These are phyloP conservation scores for Cystobasidiaceae sp. DNA, from an alignment of 1,284 basidiomycete genomes.

Conservation along the genomic window DNA sequence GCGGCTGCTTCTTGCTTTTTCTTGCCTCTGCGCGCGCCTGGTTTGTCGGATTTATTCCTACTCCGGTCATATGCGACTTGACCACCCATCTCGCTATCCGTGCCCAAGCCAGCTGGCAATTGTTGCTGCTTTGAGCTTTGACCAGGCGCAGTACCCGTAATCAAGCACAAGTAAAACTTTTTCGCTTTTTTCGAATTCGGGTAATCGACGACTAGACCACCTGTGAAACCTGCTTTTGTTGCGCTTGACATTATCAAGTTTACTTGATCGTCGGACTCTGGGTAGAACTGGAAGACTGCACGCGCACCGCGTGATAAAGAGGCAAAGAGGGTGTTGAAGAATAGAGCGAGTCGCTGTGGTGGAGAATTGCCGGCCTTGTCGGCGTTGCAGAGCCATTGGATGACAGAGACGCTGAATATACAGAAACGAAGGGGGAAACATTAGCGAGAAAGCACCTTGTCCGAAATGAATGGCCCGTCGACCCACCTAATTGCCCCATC, in stretches of 20 bases:
- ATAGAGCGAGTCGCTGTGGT: slow-evolving; percentile 79
- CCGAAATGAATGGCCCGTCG: no score
- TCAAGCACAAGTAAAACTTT: slow-evolving; percentile 86
- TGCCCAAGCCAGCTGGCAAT: slow-evolving; percentile 34
- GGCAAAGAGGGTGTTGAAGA: slow-evolving; percentile 95
- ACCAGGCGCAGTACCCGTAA: slow-evolving; percentile 70
- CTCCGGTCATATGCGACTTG: slow-evolving; percentile 63
- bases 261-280: slow-evolving; percentile 89
- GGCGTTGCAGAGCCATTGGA: slow-evolving; percentile 98
- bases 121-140: not conserved
- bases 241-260: slow-evolving; percentile 90
- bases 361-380: slow-evolving; percentile 90
- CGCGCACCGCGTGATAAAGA: slow-evolving; percentile 84
- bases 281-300: slow-evolving; percentile 94
- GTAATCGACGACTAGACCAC: slow-evolving; percentile 93
- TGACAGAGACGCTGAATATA: slow-evolving; percentile 77
- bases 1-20: slow-evolving; percentile 33
- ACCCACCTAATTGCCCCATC: slow-evolving; percentile 99
- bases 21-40: not conserved
- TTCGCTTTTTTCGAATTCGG: slow-evolving; percentile 90
- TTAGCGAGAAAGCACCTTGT: not conserved
- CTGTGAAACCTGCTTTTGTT: slow-evolving; percentile 91
- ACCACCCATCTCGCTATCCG: slow-evolving; percentile 50
- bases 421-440: not conserved
- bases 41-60: slow-evolving; percentile 40